Evolutionary conservation across 176 grass and related monocot species (phyloP).

Genomic region (Saccharum spontaneum): DNA sequence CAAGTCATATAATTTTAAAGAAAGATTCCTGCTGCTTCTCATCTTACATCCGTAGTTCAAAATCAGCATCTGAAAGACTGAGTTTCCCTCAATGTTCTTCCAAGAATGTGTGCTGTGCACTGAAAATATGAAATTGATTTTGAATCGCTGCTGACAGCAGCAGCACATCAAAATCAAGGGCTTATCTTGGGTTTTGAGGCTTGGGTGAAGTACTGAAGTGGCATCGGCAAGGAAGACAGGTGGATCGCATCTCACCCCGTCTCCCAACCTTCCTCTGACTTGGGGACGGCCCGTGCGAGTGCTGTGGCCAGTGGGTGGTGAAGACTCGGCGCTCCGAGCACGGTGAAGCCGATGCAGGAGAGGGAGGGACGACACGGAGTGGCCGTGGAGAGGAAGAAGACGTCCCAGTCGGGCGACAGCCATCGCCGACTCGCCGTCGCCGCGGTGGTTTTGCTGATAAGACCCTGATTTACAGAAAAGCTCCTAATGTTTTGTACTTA

Average conservation of each 20-base stretch:
- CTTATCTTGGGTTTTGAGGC: neutral
- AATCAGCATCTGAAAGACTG: neutral
- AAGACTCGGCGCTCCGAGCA: neutral
- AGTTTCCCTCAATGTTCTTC: neutral
- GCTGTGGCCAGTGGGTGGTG: neutral
- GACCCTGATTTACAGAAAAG: neutral
- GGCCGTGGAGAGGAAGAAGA: neutral
- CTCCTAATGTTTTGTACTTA: too few relatives aligned
- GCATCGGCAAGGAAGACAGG: neutral
- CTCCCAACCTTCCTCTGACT: neutral
- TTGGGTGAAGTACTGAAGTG: neutral
- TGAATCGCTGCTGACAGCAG: neutral
- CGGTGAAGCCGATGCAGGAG: neutral
- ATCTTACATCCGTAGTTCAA: neutral
- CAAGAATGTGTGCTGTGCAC: neutral
- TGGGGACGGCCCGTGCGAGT: constrained; percentile 37
- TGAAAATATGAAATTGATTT: neutral
- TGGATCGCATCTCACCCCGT: neutral
- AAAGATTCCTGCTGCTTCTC: neutral
- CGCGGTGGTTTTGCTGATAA: neutral
- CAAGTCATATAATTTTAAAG: neutral
- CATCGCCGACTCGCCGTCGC: neutral
- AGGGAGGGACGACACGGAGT: neutral
- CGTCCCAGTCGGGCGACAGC: neutral
- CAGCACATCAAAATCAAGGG: neutral